phyloP scores from a whole-genome alignment of 805 yeast species.

The Hanseniaspora vineae region DNA sequence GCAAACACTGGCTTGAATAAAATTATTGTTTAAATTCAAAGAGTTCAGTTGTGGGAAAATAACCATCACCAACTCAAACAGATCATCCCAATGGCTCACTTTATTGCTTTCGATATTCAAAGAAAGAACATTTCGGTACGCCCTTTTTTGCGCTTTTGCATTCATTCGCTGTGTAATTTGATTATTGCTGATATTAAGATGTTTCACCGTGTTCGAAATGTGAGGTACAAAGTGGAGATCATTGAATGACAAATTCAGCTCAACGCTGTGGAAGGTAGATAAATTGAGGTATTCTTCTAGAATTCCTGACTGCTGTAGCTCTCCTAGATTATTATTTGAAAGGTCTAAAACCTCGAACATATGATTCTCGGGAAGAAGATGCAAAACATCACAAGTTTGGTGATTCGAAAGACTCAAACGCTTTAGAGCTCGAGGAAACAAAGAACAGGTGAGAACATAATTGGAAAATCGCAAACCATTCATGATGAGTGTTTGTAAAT shows the following conservation, averaged over 20 bases:
- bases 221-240: slow-evolving; percentile 22
- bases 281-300: not conserved
- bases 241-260: slow-evolving; percentile 33
- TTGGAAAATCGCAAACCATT: slow-evolving; percentile 38
- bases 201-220: slow-evolving; percentile 8
- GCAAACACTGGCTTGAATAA: no score
- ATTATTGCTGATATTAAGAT: slow-evolving; percentile 43
- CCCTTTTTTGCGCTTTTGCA: slow-evolving; percentile 13
- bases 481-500: slow-evolving; percentile 31
- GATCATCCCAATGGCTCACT: slow-evolving; percentile 43
- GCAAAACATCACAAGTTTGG: not conserved
- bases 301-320: not conserved
- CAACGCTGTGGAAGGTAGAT: no score
- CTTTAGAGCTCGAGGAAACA: not conserved
- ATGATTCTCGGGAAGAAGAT: not conserved
- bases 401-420: slow-evolving; percentile 6
- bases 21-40: slow-evolving; percentile 21
- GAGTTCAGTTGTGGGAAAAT: not conserved
- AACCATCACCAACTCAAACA: no score
- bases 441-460: slow-evolving; percentile 3
- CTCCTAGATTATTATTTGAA: not conserved
- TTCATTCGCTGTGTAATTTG: slow-evolving; percentile 34
- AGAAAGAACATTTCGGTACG: slow-evolving; percentile 17
- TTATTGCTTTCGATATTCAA: slow-evolving; percentile 16
- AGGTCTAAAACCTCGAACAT: not conserved